Evolutionary conservation across 306 rosid genomes (phyloP).

Genomic region (Citrullus colocynthis): DNA sequence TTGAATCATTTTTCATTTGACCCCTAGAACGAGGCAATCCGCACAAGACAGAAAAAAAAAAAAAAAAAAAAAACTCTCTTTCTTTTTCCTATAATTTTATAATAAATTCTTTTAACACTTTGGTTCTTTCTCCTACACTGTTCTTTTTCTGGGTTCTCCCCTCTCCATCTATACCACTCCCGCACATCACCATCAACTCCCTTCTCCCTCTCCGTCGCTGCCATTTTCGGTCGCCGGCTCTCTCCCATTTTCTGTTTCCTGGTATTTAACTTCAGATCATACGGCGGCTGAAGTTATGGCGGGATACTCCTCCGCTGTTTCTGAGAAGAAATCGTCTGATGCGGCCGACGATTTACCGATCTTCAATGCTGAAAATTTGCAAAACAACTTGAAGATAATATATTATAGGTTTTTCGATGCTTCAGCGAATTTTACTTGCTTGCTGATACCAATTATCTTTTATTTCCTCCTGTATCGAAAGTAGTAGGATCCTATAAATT

Average conservation of each 20-base stretch:
- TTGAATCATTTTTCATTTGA: too few species aligned
- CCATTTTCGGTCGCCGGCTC: too few species aligned
- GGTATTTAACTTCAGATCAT: constrained; percentile 8
- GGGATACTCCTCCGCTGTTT: constrained; percentile 35
- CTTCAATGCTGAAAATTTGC: constrained; percentile 83
- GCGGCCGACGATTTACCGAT: constrained; percentile 41
- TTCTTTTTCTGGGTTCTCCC: too few species aligned
- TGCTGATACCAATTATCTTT: background rate
- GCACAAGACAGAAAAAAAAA: too few species aligned
- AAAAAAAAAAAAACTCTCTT: too few species aligned
- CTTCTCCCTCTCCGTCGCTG: too few species aligned
- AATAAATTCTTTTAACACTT: too few species aligned
- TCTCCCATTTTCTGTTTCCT: constrained; percentile 4
- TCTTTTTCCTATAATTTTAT: too few species aligned
- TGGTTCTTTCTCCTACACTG: too few species aligned
- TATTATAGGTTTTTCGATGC: constrained; percentile 69
- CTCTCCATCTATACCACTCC: too few species aligned
- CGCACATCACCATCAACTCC: too few species aligned
- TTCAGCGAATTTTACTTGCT: background rate
- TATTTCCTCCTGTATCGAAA: background rate
- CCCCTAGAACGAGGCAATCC: too few species aligned
- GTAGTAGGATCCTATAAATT: background rate
- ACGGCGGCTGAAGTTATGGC: constrained; percentile 39
- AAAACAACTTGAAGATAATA: constrained; percentile 67
- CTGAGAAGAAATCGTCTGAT: constrained; percentile 57